These are phyloP conservation scores for Kurtzmaniella fragi DNA, from an alignment of 805 yeast species.

Conservation along the genomic window DNA sequence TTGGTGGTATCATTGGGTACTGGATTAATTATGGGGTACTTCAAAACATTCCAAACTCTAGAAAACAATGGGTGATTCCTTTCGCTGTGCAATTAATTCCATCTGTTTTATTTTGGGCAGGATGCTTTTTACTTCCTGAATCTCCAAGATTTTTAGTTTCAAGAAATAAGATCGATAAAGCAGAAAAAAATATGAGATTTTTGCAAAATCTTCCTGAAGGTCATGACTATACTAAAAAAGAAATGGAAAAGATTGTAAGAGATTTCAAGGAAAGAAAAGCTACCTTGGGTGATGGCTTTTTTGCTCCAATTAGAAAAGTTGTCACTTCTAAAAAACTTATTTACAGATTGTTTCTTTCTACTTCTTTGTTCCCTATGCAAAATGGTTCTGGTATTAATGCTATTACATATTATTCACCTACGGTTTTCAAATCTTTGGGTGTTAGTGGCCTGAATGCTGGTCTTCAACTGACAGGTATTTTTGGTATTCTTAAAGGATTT, in stretches of 20 bases:
- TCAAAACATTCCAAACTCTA: slow-evolving; percentile 23
- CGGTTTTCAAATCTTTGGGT: slow-evolving; percentile 46
- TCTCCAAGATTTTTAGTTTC: slow-evolving; percentile 42
- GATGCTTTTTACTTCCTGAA: slow-evolving; percentile 37
- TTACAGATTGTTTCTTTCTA: slow-evolving; percentile 32
- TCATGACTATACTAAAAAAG: slow-evolving; percentile 38
- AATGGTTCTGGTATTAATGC: slow-evolving; percentile 48
- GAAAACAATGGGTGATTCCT: slow-evolving; percentile 45
- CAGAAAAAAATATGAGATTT: slow-evolving; percentile 28
- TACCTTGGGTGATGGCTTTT: slow-evolving; percentile 32
- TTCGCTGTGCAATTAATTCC: slow-evolving; percentile 45
- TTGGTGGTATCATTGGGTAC: slow-evolving; percentile 44
- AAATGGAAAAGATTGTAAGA: slow-evolving; percentile 22
- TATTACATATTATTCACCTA: slow-evolving; percentile 50
- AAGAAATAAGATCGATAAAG: slow-evolving; percentile 27
- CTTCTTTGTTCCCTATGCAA: slow-evolving; percentile 38
- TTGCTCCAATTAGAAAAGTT: slow-evolving; percentile 35
- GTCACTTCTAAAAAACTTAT: slow-evolving; percentile 22
- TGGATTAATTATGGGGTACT: slow-evolving; percentile 47
- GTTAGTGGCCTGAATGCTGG: slow-evolving; percentile 40
- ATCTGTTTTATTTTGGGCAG: slow-evolving; percentile 35
- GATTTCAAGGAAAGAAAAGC: slow-evolving; percentile 20
- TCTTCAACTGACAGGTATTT: slow-evolving; percentile 48
- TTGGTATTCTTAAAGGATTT: slow-evolving; percentile 46
- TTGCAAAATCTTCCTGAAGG: slow-evolving; percentile 33